These are phyloP conservation scores for Pulveroboletus ravenelii DNA, from an alignment of 768 basidiomycete species.

Conservation along the genomic window DNA sequence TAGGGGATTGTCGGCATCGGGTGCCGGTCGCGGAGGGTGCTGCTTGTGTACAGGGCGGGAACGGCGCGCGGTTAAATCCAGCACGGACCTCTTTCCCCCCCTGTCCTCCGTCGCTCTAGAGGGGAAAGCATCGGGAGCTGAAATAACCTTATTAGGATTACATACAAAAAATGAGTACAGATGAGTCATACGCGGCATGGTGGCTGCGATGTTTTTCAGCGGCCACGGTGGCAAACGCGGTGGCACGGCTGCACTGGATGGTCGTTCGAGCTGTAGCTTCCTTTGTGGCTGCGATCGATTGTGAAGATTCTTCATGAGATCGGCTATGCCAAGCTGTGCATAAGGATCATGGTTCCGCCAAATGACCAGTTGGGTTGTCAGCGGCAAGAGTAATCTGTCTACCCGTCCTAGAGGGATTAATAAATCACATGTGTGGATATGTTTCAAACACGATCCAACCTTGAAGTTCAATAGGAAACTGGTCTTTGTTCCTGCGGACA, in stretches of 20 bases:
- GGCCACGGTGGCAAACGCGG: slow-evolving; percentile 24
- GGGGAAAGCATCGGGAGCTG: slow-evolving; percentile 38
- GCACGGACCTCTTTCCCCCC: slow-evolving; percentile 11
- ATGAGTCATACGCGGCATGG: slow-evolving; percentile 36
- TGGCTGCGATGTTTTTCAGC: slow-evolving; percentile 18
- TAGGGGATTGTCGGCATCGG: slow-evolving; percentile 1
- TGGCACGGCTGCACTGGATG: slow-evolving; percentile 8
- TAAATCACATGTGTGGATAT: slow-evolving; percentile 1
- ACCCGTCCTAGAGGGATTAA: slow-evolving; percentile 25
- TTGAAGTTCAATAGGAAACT: slow-evolving; percentile 24
- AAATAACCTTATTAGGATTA: slow-evolving; percentile 10
- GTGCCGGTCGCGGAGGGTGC: slow-evolving; percentile 13
- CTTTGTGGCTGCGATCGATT: slow-evolving; percentile 12
- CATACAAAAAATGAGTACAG: not conserved
- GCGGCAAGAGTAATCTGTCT: slow-evolving; percentile 30
- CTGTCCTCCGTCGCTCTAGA: slow-evolving; percentile 15
- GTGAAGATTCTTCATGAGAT: slow-evolving; percentile 20
- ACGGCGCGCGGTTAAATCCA: slow-evolving; percentile 4
- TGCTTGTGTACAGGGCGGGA: slow-evolving; percentile 27
- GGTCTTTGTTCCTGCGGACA: slow-evolving; percentile 29
- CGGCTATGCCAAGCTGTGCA: slow-evolving; percentile 33
- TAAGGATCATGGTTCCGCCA: slow-evolving; percentile 27
- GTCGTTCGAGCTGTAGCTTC: slow-evolving; percentile 16
- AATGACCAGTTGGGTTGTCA: slow-evolving; percentile 30
- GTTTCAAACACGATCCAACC: slow-evolving; percentile 13